Evolutionary conservation across 805 yeast genomes (phyloP), one percentile per base, ranked within the genome.

Genomic region (Candida germanica): DNA sequence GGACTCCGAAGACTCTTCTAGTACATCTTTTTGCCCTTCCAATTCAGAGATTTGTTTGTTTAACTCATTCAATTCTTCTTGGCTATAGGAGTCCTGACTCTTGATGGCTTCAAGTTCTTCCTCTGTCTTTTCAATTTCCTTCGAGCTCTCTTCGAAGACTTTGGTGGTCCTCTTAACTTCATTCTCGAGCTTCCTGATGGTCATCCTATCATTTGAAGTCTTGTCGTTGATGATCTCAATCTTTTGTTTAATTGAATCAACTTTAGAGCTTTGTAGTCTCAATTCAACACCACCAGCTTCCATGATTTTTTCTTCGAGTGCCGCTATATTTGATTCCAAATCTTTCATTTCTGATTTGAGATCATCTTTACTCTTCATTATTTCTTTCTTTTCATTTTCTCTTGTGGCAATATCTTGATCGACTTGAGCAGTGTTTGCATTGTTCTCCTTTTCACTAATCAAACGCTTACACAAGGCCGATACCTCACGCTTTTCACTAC

Each of bases 281-380:
- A 93, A 67, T 43, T 79, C 79, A 6, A 85, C 81, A 42, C 99
- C 99, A 36, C 99, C 99, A 36, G 87, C 82, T 33, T 84, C 81
- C 85, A 89, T 78, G 26, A 93, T 87, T 51, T 80, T 73, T 38
- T 81, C 85, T 47, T 87, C 89, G 3, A 89, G 61, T 0, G 48
- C 67, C 9, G 70, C 67, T 26, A 93, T 83, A 39, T 74, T 67
- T 5, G 58, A 51, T 53, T 78, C 86, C 27, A 76, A 58, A 21
- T 72, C 77, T 18, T 64, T 59, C 46, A 88, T 77, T 46, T 76
- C 77, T 2, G 63, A 61, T 49, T 77, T 71, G 6, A 88, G 54
- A 3, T 46, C 48, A 1, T 47, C 44, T 30, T 49, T 51, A 11
- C 49, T 53, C 8, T 25, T 20, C 1, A 33, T 29, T 19, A 61